phyloP scores from a whole-genome alignment of 2,329 filamentous ascomycete genomes.

The Mycogone perniciosa region DNA sequence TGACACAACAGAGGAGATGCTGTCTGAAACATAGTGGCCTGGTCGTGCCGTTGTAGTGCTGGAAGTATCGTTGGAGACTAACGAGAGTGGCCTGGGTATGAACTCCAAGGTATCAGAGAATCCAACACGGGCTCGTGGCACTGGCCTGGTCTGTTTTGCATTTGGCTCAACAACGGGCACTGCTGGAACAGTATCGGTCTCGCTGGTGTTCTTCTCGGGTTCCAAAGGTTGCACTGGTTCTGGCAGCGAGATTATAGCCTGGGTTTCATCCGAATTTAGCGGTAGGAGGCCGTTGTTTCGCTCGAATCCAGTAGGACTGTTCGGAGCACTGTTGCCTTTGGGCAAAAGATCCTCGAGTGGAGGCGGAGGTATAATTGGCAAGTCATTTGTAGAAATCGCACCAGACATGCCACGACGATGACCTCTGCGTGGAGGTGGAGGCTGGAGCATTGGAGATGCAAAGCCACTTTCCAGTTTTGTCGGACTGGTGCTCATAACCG shows the following conservation, averaged over 20 bases:
- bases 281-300: constrained; percentile 11
- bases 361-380: constrained; percentile 60
- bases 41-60: constrained; percentile 65
- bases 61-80: constrained; percentile 78
- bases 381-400: constrained; percentile 77
- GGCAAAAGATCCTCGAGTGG: constrained; percentile 44
- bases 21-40: constrained; percentile 69
- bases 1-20: constrained; percentile 71
- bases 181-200: constrained; percentile 7
- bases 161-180: constrained; percentile 7
- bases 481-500: constrained; percentile 61
- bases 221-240: constrained; percentile 6
- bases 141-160: constrained; percentile 18
- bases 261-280: background rate
- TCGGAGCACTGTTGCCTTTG: constrained; percentile 56
- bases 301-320: constrained; percentile 49
- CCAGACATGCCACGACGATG: constrained; percentile 68
- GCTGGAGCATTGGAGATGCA: constrained; percentile 48
- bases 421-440: constrained; percentile 44
- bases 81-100: constrained; percentile 73
- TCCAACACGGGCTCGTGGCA: constrained; percentile 61
- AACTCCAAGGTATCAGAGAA: constrained; percentile 82
- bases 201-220: background rate
- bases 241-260: constrained; percentile 1
- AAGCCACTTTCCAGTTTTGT: constrained; percentile 57